Percentiles rank a stretch among this genome's conserved stretches.
Conservation (phyloP, 805 yeast species). For the Schizosaccharomyces cryophilus region DNA sequence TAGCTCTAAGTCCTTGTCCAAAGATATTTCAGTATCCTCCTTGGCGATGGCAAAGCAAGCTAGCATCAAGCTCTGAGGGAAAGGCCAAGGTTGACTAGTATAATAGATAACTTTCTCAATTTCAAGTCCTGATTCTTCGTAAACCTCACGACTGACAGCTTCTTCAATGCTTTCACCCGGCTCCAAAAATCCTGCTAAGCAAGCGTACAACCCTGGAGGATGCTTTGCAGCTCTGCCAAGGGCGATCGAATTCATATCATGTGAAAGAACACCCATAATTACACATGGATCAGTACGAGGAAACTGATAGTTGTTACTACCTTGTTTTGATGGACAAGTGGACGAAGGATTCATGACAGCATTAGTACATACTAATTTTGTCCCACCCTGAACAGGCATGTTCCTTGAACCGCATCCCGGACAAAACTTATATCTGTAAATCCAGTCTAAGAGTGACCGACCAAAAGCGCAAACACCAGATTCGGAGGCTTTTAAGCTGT, state of each 20-base stretch:
- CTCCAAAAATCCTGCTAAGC: constrained; percentile 90
- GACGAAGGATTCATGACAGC: constrained; percentile 4
- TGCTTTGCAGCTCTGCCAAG: constrained; percentile 48
- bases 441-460: constrained; percentile 69
- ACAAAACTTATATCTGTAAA: constrained; percentile 45
- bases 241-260: constrained; percentile 34
- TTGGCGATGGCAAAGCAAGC: constrained; percentile 75
- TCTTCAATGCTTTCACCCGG: constrained; percentile 81
- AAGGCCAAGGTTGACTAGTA: constrained; percentile 92
- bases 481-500: not conserved
- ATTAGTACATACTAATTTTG: constrained; percentile 18
- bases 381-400: constrained; percentile 20
- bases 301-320: constrained; percentile 55
- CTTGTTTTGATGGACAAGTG: constrained; percentile 17
- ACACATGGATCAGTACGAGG: constrained; percentile 84
- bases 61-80: constrained; percentile 77
- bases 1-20: constrained; percentile 69
- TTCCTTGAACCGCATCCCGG: constrained; percentile 53
- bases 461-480: constrained; percentile 32
- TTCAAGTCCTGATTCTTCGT: constrained; percentile 84
- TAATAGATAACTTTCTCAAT: constrained; percentile 33
- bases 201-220: constrained; percentile 30
- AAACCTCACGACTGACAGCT: constrained; percentile 68
- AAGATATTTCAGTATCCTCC: constrained; percentile 33
- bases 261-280: constrained; percentile 52